Percentiles rank a stretch among this genome's conserved stretches.
phyloP scores from a whole-genome alignment of 1,284 basidiomycete genomes.

The Puccinia sorghi region DNA sequence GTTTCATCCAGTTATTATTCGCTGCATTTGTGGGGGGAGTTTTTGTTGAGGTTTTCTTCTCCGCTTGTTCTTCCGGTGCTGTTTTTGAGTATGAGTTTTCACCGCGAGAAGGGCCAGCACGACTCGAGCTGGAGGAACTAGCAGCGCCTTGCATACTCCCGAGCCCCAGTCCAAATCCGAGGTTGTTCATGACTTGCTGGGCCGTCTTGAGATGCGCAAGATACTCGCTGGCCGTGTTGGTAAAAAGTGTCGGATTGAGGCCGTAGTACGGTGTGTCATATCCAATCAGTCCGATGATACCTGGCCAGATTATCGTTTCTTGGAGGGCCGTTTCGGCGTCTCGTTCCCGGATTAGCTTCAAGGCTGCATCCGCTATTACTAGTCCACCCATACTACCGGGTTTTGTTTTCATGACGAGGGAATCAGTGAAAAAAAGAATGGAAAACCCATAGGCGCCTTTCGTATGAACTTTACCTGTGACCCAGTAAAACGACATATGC shows the following conservation, averaged over 20 bases:
- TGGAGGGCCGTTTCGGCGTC: slow-evolving; percentile 6
- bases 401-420: background rate
- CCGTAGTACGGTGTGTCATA: slow-evolving; percentile 47
- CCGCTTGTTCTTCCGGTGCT: background rate
- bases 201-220: slow-evolving; percentile 25
- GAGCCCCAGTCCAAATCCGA: slow-evolving; percentile 10
- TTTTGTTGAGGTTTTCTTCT: background rate
- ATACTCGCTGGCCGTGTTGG: slow-evolving; percentile 38
- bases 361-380: slow-evolving; percentile 42
- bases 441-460: background rate
- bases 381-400: slow-evolving; percentile 36
- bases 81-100: too few species aligned
- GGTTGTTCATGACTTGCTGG: slow-evolving; percentile 26
- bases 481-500: slow-evolving; percentile 31
- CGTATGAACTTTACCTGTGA: slow-evolving; percentile 18
- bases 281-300: slow-evolving; percentile 45
- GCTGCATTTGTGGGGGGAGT: background rate
- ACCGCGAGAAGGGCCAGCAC: too few species aligned
- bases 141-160: slow-evolving; percentile 10
- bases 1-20: slow-evolving; percentile 35
- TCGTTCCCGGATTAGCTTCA: slow-evolving; percentile 39
- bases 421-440: background rate
- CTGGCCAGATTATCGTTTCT: slow-evolving; percentile 42
- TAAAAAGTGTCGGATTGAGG: slow-evolving; percentile 32
- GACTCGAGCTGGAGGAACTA: too few species aligned